Evolutionary conservation across 176 grass and related monocot genomes (phyloP).

Genomic region (Thalia dealbata): DNA sequence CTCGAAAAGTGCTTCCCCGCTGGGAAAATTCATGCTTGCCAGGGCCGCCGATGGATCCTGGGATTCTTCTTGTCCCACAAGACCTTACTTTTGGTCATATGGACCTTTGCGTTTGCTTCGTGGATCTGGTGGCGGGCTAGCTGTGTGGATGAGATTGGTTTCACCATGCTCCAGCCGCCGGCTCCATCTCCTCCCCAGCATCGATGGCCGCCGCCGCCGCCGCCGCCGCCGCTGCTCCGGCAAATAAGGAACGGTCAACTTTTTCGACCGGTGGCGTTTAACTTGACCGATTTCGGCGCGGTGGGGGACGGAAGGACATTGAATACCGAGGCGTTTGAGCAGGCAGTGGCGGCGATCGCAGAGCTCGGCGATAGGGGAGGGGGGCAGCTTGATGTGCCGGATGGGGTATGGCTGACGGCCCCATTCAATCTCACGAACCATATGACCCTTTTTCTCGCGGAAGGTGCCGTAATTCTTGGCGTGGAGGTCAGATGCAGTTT

Average conservation of each 20-base stretch:
- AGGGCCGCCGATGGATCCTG: slow-evolving; percentile 27
- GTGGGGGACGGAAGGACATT: slow-evolving; percentile 62
- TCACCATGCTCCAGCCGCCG: neutral
- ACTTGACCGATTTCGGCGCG: slow-evolving; percentile 72
- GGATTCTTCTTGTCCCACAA: slow-evolving; percentile 41
- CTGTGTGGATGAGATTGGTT: slow-evolving; percentile 25
- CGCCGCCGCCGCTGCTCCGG: neutral
- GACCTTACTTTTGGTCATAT: slow-evolving; percentile 41
- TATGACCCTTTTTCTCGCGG: slow-evolving; percentile 79
- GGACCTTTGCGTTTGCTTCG: slow-evolving; percentile 54
- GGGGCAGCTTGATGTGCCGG: slow-evolving; percentile 74
- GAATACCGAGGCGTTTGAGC: slow-evolving; percentile 73
- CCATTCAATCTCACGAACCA: slow-evolving; percentile 93
- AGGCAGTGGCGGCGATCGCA: slow-evolving; percentile 49
- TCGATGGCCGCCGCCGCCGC: no score
- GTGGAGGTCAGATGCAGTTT: slow-evolving; percentile 39
- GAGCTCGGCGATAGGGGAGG: slow-evolving; percentile 37
- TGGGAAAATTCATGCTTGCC: slow-evolving; percentile 30
- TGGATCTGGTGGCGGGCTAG: slow-evolving; percentile 66
- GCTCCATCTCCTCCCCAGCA: no score
- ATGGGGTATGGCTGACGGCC: slow-evolving; percentile 63
- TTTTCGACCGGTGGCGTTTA: slow-evolving; percentile 46
- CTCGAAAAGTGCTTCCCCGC: slow-evolving; percentile 38
- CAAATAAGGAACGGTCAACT: slow-evolving; percentile 24
- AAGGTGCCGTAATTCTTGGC: slow-evolving; percentile 67